phyloP scores from a whole-genome alignment of 495 filamentous ascomycete species.

The Aspergillus indologenus region DNA sequence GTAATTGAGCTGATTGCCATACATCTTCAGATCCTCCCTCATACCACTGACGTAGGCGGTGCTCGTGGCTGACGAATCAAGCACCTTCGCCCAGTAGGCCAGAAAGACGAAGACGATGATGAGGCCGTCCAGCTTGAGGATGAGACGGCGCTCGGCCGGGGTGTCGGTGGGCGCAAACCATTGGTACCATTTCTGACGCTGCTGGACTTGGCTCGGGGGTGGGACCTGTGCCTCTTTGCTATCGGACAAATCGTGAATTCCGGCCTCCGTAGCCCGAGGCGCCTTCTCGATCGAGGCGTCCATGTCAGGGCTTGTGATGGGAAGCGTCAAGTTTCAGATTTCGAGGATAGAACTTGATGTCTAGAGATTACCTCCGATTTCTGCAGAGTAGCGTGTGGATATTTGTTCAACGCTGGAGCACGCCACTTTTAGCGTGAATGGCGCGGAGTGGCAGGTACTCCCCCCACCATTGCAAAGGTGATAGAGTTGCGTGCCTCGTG shows the following conservation, averaged over 20 bases:
- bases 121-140: slow-evolving; percentile 40
- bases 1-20: slow-evolving; percentile 46
- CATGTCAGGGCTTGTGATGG: too few relatives aligned
- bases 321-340: too few relatives aligned
- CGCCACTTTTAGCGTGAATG: background rate
- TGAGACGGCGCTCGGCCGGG: slow-evolving; percentile 38
- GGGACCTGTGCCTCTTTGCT: too few relatives aligned
- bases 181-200: slow-evolving; percentile 38
- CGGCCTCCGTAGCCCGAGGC: too few relatives aligned
- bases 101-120: slow-evolving; percentile 34
- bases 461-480: background rate
- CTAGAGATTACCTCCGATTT: too few relatives aligned
- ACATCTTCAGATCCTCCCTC: slow-evolving; percentile 31
- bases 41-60: slow-evolving; percentile 30
- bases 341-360: too few relatives aligned
- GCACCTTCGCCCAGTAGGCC: slow-evolving; percentile 42
- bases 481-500: background rate
- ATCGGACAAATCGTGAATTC: too few relatives aligned
- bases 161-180: slow-evolving; percentile 38
- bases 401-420: background rate
- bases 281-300: too few relatives aligned
- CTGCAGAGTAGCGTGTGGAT: background rate
- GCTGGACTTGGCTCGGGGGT: background rate
- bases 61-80: slow-evolving; percentile 33
- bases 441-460: background rate